Base-by-base conservation (phyloP, 768 basidiomycete genomes). In the Termitomyces sp. region DNA sequence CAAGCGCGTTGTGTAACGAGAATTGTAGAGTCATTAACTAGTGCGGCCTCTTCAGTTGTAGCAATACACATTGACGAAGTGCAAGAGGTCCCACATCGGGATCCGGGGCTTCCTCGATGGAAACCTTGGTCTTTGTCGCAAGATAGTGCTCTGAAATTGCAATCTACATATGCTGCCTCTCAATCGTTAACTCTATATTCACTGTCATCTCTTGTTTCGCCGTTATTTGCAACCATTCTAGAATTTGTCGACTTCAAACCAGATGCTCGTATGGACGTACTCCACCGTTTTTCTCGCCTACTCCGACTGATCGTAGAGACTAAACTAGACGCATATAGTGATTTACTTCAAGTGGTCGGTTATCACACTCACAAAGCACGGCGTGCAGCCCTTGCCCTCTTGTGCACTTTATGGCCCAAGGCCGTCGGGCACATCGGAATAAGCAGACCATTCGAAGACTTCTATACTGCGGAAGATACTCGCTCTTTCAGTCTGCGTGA, bases 321-420 rank as follows among this genome's bases (percentile, higher is more conserved):
- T 32, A 93, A 92, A 65, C 75, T 79, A 0, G 90, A 93, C 67
- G 76, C 82, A 4, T 86, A 86, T 65, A 74, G 83, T 42, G 91
- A 93, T 69, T 55, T 90, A 1, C 77, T 95, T 10, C 83, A 89
- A 59, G 77, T 91, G 32, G 73, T 85, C 29, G 90, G 89, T 12
- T 86, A 87, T 66, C 83, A 86, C 52, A 77, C 83, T 4, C 68
- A 79, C 7, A 76, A 69, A 52, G 78, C 86, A 23, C 75, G 88
- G 27, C 75, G 77, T 43, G 67, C 73, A 23, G 90, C 89, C 10
- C 69, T 86, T 59, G 69, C 74, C 37, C 68, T 87, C 6, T 70
- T 95, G 23, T 68, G 74, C 10, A 80, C 79, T 6, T 78, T 86
- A 57, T 93, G 87, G 86, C 88, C 90, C 1, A 76, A 77, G 48